phyloP scores from a whole-genome alignment of 1,284 basidiomycete genomes.

The Apiotrichum brassicae region DNA sequence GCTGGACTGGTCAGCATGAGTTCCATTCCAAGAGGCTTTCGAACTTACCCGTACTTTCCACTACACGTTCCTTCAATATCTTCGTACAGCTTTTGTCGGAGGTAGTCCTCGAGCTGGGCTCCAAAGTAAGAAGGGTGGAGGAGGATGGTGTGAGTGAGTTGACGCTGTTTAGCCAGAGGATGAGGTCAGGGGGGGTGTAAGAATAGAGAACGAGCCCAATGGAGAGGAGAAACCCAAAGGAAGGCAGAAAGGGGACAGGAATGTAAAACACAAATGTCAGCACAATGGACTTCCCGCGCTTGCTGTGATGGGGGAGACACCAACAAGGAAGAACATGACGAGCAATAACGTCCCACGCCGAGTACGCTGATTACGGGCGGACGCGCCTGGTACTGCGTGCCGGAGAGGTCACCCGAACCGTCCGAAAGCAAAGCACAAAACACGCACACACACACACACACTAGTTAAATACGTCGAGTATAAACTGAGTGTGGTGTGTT shows the following conservation, averaged over 20 bases:
- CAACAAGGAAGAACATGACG: constrained; percentile 46
- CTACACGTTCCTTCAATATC: constrained; percentile 98
- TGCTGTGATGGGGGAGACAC: constrained; percentile 19
- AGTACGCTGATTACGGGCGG: no score
- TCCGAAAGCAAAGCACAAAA: no score
- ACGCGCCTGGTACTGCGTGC: no score
- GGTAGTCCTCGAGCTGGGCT: constrained; percentile 85
- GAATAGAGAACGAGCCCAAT: constrained; percentile 8
- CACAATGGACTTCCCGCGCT: constrained; percentile 3
- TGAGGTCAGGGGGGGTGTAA: background rate
- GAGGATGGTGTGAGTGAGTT: constrained; percentile 89
- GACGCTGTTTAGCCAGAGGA: constrained; percentile 58
- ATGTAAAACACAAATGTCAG: constrained; percentile 28
- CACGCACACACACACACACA: no score
- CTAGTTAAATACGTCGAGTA: no score
- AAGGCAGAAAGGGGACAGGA: background rate
- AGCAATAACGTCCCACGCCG: no score
- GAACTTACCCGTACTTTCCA: constrained; percentile 68
- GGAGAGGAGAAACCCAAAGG: no score
- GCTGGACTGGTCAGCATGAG: constrained; percentile 24
- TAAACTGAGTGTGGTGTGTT: no score
- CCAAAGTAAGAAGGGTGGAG: constrained; percentile 98
- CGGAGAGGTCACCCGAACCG: no score
- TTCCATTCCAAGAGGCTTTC: background rate
- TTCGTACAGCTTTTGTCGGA: constrained; percentile 85